A percentile compares a stretch with the other conserved stretches of the same genome.
Conservation (phyloP, 768 basidiomycete genomes). For the Tephrocybe rancida region DNA sequence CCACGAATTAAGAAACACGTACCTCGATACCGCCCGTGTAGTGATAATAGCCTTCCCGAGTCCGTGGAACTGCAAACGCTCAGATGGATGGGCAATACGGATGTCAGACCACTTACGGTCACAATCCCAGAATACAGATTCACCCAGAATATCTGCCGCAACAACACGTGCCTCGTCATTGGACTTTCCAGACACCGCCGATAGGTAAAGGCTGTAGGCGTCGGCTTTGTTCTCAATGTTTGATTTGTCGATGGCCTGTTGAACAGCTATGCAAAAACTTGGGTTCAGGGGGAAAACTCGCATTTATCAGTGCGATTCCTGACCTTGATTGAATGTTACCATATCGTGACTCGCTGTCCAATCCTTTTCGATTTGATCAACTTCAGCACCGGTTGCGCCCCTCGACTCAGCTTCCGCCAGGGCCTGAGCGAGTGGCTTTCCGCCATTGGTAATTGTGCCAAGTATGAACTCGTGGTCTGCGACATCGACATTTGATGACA, state of each 20-base stretch:
- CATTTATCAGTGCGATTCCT: conserved; percentile 16
- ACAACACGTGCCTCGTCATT: conserved; percentile 70
- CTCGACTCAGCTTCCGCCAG: conserved; percentile 67
- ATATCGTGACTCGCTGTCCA: conserved; percentile 74
- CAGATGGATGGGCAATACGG: not conserved
- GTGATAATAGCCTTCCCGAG: conserved; percentile 91
- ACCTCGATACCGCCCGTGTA: conserved; percentile 80
- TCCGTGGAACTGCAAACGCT: conserved; percentile 67
- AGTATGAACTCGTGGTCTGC: conserved; percentile 80
- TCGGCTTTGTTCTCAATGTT: conserved; percentile 52
- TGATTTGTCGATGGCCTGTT: conserved; percentile 55
- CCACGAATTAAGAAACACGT: conserved; percentile 4
- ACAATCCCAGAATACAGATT: conserved; percentile 85
- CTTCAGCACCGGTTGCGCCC: conserved; percentile 65
- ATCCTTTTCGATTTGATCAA: conserved; percentile 72
- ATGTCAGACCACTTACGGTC: conserved; percentile 57
- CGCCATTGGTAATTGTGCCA: conserved; percentile 54
- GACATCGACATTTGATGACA: conserved; percentile 82
- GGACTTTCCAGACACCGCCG: conserved; percentile 64
- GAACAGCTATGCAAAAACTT: conserved; percentile 47
- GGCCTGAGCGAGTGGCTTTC: conserved; percentile 65
- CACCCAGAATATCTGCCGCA: conserved; percentile 75
- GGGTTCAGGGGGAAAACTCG: not conserved
- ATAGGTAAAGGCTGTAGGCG: conserved; percentile 60
- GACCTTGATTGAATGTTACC: conserved; percentile 86